These are phyloP conservation scores for Xylariales sp. DNA, from an alignment of 2,329 filamentous ascomycete genomes.

Conservation along the genomic window DNA sequence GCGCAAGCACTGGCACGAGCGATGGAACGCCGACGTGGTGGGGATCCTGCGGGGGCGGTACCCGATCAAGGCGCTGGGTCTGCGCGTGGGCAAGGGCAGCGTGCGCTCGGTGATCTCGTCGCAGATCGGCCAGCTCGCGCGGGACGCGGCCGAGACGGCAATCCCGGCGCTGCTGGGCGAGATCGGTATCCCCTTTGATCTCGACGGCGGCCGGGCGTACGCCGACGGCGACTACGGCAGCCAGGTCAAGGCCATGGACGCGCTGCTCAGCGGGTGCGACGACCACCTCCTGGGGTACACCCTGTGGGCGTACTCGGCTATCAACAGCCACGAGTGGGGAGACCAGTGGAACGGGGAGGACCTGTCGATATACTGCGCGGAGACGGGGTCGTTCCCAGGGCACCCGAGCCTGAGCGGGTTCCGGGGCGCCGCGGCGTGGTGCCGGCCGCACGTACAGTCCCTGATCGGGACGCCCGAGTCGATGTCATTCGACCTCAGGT, in stretches of 20 bases:
- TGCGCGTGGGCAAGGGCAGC: constrained; percentile 13
- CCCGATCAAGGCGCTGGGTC: constrained; percentile 12
- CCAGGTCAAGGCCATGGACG: constrained; percentile 17
- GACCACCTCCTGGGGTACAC: constrained; percentile 15
- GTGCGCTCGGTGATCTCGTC: constrained; percentile 14
- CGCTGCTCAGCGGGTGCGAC: constrained; percentile 15
- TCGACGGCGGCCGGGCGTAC: constrained; percentile 16
- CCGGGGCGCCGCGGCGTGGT: constrained; percentile 15
- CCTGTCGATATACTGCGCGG: constrained; percentile 15
- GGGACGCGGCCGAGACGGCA: constrained; percentile 11
- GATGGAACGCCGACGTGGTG: constrained; percentile 19
- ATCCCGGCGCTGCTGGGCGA: constrained; percentile 16
- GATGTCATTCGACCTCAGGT: constrained; percentile 12
- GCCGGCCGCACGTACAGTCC: constrained; percentile 13
- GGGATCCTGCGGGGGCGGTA: constrained; percentile 16
- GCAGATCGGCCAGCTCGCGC: constrained; percentile 14
- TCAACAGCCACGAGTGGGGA: constrained; percentile 18
- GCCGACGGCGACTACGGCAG: constrained; percentile 14
- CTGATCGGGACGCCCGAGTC: constrained; percentile 5
- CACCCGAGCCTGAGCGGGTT: constrained; percentile 10
- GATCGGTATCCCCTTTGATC: constrained; percentile 17
- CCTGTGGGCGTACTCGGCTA: constrained; percentile 15
- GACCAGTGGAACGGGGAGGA: constrained; percentile 21
- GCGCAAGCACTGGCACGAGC: constrained; percentile 17
- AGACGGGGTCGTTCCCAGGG: constrained; percentile 15